Base-by-base conservation (phyloP, 2,329 filamentous ascomycete species). In the Epichloe coenophiala region DNA sequence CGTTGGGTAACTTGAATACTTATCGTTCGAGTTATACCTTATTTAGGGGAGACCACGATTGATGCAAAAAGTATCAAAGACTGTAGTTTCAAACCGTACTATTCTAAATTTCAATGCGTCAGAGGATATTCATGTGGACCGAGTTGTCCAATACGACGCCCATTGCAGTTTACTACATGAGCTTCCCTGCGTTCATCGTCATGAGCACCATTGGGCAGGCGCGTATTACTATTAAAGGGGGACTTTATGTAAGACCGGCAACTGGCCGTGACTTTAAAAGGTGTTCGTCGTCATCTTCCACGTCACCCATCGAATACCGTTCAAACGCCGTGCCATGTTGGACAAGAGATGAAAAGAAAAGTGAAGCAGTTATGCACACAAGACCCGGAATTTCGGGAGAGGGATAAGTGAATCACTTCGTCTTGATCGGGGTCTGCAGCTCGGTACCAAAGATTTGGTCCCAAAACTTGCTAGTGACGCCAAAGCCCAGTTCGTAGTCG, bases 401-500 rank as follows among this genome's bases (percentile, higher is more conserved):
- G 27, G 27, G 21, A 33, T 9, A 17, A n/a, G 38, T n/a, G 5
- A 11, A 44, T 59, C 57, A 68, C 47, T 63, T 61, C 5, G 61
- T 62, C 61, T 65, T 64, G 47, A 66, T 64, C 31, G 57, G 52
- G n/a, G 64, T 58, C 38, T 62, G 53, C 45, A 98, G 74, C 70
- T 95, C 84, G 1, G 93, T 98, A 57, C 89, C 88, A 64, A 98
- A 98, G 6, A 98, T 71, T 47, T 71, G 73, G 66, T 98, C 93
- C 93, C 93, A 98, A 75, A 98, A 95, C 57, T 84, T 82, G 74
- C 86, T 96, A 35, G 91, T 96, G 48, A 98, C 91, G 51, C 93
- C 93, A 60, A 97, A 98, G 48, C 93, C 93, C 57, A 95, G 91
- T 68, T 98, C 86, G 65, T 94, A 98, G 66, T 98, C 93, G 54